Percentiles rank a stretch among this genome's conserved stretches.
These are phyloP conservation scores for Diaporthe aspalathi DNA, from an alignment of 2,329 filamentous ascomycete species.

Conservation along the genomic window DNA sequence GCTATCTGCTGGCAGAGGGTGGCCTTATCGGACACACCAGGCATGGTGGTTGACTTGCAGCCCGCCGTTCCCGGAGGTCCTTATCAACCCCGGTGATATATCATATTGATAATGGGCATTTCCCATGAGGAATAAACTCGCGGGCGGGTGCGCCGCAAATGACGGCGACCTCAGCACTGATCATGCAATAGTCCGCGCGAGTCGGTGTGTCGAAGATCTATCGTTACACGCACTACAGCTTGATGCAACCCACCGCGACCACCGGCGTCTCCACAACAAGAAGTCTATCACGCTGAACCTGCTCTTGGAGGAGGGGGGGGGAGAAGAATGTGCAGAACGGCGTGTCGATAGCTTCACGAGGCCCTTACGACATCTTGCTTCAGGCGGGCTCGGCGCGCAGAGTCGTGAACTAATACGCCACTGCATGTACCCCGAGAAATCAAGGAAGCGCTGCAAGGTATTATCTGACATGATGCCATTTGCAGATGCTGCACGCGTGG, in stretches of 20 bases:
- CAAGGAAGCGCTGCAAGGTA: neutral
- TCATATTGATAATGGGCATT: conserved; percentile 17
- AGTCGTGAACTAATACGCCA: neutral
- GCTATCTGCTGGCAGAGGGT: neutral
- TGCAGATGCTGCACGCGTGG: neutral
- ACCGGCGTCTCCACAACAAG: conserved; percentile 3
- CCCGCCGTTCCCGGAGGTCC: conserved; percentile 13
- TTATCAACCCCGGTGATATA: conserved; percentile 7
- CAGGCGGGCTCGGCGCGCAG: neutral
- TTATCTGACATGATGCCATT: neutral
- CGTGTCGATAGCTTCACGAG: conserved; percentile 6
- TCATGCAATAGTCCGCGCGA: conserved; percentile 25
- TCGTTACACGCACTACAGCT: conserved; percentile 18
- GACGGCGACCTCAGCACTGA: conserved; percentile 12
- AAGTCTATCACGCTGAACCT: conserved; percentile 15
- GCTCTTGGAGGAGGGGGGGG: neutral
- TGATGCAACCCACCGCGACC: conserved; percentile 25
- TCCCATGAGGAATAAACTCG: neutral
- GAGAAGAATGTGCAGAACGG: neutral
- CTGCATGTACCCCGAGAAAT: neutral
- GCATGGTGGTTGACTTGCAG: neutral
- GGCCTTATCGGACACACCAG: neutral
- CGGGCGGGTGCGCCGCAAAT: neutral
- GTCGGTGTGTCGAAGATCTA: conserved; percentile 25
- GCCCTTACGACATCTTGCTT: neutral